Conservation (phyloP, 1,284 basidiomycete genomes). For the Boletus chippewaensis region DNA sequence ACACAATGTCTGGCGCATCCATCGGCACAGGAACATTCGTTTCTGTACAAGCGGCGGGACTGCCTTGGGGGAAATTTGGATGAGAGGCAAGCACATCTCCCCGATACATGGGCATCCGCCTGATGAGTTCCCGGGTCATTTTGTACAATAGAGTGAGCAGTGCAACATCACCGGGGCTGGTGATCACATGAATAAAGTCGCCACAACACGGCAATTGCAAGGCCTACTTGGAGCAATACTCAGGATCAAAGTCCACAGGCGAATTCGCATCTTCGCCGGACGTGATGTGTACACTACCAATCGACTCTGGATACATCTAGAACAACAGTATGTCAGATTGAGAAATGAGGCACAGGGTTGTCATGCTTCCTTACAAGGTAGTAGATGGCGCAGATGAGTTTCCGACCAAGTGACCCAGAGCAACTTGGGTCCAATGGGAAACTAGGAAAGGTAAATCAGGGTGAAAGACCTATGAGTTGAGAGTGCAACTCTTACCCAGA, state of each 20-base stretch:
- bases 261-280: constrained; percentile 23
- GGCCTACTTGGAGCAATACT: constrained; percentile 11
- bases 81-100: constrained; percentile 45
- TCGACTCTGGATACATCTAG: constrained; percentile 28
- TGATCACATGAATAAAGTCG: background rate
- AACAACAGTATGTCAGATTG: constrained; percentile 1
- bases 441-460: constrained; percentile 6
- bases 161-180: constrained; percentile 14
- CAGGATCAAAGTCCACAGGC: constrained; percentile 20
- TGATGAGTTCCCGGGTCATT: constrained; percentile 22
- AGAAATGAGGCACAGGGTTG: background rate
- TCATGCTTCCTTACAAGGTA: constrained; percentile 13
- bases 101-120: constrained; percentile 50
- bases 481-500: constrained; percentile 12
- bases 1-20: constrained; percentile 44
- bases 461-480: background rate
- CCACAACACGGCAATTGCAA: background rate
- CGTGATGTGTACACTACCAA: constrained; percentile 28
- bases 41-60: constrained; percentile 36
- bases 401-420: constrained; percentile 2
- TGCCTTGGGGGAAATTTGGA: constrained; percentile 44
- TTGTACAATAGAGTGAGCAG: constrained; percentile 18
- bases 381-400: constrained; percentile 6
- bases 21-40: constrained; percentile 35
- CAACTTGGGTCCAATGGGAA: background rate